These are phyloP conservation scores for Aspergillus viridinutans DNA, from an alignment of 2,329 filamentous ascomycete genomes.

Conservation along the genomic window DNA sequence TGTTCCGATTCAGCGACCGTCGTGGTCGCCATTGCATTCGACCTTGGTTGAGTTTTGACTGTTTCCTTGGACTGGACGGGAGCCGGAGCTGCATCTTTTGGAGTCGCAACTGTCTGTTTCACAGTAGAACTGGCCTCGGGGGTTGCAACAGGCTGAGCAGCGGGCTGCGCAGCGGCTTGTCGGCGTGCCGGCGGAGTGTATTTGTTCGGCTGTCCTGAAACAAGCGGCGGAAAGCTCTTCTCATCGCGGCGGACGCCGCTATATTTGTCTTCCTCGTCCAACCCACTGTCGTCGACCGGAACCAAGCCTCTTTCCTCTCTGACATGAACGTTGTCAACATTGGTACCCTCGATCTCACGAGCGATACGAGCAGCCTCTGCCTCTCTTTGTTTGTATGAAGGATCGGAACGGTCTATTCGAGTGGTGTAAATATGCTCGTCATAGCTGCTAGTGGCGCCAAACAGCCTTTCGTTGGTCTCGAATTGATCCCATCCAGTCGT, in stretches of 20 bases:
- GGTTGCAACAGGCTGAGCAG: slow-evolving; percentile 66
- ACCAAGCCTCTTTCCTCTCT: slow-evolving; percentile 81
- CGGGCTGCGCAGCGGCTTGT: slow-evolving; percentile 69
- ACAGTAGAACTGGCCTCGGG: slow-evolving; percentile 82
- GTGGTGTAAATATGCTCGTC: slow-evolving; percentile 96
- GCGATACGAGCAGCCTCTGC: slow-evolving; percentile 79
- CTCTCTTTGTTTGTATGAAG: slow-evolving; percentile 72
- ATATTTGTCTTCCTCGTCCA: slow-evolving; percentile 94
- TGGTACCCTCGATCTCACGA: slow-evolving; percentile 78
- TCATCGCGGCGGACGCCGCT: slow-evolving; percentile 79
- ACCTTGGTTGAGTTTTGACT: slow-evolving; percentile 15
- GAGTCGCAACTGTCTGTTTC: slow-evolving; percentile 74
- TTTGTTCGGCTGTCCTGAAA: slow-evolving; percentile 59
- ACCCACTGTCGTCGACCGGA: slow-evolving; percentile 59
- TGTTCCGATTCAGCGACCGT: slow-evolving; percentile 21
- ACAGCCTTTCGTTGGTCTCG: slow-evolving; percentile 78
- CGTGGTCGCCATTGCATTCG: slow-evolving; percentile 19
- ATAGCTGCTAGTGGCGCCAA: slow-evolving; percentile 85
- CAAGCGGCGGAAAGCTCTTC: slow-evolving; percentile 60
- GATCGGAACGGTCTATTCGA: slow-evolving; percentile 76
- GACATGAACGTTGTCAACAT: slow-evolving; percentile 72
- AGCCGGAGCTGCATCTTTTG: slow-evolving; percentile 39
- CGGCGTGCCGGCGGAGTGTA: slow-evolving; percentile 89
- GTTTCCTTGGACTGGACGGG: slow-evolving; percentile 25
- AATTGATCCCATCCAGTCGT: slow-evolving; percentile 83